A percentile compares a stretch with the other conserved stretches of the same genome.
Conservation (phyloP, 345 rosid genomes). For the Citrus cavaleriei region DNA sequence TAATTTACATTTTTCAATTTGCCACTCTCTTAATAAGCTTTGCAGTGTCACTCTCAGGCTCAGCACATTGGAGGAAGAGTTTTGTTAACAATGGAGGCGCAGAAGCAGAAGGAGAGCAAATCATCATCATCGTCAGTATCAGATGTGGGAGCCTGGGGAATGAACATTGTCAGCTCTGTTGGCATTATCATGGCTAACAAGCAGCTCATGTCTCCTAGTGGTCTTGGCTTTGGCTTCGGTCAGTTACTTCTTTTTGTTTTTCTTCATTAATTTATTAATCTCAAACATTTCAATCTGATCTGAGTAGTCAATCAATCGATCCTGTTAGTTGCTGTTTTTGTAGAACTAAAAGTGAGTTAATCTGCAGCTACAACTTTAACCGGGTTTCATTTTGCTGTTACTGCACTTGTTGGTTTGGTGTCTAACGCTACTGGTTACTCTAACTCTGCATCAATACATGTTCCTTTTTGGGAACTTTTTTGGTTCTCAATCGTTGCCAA, state of each 20-base stretch:
- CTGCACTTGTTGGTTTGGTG: constrained; percentile 79
- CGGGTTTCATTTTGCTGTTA: constrained; percentile 84
- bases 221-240: constrained; percentile 85
- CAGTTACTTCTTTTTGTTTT: background rate
- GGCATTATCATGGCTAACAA: constrained; percentile 97
- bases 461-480: constrained; percentile 92
- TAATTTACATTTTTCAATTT: background rate
- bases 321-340: background rate
- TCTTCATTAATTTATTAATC: background rate
- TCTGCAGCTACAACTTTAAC: constrained; percentile 77
- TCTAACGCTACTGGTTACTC: constrained; percentile 89
- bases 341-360: background rate
- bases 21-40: background rate
- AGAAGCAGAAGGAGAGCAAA: constrained; percentile 43
- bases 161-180: constrained; percentile 88
- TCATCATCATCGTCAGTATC: constrained; percentile 52
- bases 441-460: constrained; percentile 61
- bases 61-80: background rate
- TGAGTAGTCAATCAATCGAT: background rate
- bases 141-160: constrained; percentile 88
- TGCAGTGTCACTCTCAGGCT: background rate
- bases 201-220: constrained; percentile 83
- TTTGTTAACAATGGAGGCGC: constrained; percentile 34
- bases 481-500: constrained; percentile 94
- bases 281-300: background rate